Evolutionary conservation across 1,284 basidiomycete genomes (phyloP).

Genomic region (Malassezia slooffiae): DNA sequence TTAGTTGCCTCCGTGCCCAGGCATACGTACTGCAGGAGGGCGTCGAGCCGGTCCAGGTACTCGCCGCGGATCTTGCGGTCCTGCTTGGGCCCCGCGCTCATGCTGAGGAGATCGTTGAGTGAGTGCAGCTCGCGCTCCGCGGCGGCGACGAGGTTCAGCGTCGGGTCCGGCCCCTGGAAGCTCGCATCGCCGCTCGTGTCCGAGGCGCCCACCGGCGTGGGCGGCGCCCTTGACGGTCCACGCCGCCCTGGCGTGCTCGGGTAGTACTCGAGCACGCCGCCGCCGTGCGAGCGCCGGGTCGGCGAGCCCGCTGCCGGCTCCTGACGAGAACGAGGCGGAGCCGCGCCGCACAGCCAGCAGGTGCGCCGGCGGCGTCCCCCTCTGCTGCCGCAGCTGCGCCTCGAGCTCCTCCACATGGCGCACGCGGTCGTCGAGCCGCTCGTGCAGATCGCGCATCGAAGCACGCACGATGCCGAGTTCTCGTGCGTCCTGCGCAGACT

Average conservation of each 20-base stretch:
- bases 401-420: not conserved
- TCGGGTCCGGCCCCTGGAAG: too few relatives aligned
- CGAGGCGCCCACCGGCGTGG: not conserved
- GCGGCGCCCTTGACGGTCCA: not conserved
- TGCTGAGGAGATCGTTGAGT: not conserved
- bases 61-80: too few relatives aligned
- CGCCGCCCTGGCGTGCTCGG: not conserved
- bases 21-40: too few relatives aligned
- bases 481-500: not conserved
- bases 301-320: not conserved
- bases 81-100: not conserved
- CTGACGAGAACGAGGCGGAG: too few relatives aligned
- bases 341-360: too few relatives aligned
- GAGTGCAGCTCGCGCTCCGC: conserved; percentile 4
- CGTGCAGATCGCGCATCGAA: conserved; percentile 9
- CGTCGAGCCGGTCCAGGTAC: too few relatives aligned
- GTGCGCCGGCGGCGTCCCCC: too few relatives aligned
- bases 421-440: conserved; percentile 6
- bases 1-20: too few relatives aligned
- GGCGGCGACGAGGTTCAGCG: not conserved
- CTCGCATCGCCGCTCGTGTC: not conserved
- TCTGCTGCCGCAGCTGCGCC: not conserved
- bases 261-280: conserved; percentile 9
- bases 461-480: conserved; percentile 5
- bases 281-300: not conserved